phyloP scores from a whole-genome alignment of 306 rosid genomes.

The Aeschynomene evenia region DNA sequence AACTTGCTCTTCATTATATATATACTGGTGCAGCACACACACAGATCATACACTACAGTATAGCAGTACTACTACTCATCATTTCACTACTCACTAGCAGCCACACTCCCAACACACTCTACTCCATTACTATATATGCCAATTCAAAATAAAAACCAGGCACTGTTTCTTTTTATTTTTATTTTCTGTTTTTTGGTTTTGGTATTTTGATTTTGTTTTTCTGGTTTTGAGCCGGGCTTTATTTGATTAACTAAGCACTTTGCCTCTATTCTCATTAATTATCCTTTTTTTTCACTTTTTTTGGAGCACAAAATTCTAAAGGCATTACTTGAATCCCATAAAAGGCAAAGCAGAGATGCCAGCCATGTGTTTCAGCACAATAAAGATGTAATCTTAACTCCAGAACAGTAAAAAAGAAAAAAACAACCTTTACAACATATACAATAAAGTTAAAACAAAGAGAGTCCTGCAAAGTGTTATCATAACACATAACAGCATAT shows the following conservation, averaged over 20 bases:
- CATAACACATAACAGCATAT: slow-evolving; percentile 2
- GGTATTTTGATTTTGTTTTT: background rate
- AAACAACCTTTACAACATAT: background rate
- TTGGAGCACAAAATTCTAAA: slow-evolving; percentile 40
- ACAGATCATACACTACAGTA: no score
- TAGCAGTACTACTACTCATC: slow-evolving; percentile 2
- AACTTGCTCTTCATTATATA: background rate
- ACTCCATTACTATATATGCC: slow-evolving; percentile 17
- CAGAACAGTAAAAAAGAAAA: slow-evolving; percentile 55
- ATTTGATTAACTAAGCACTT: background rate
- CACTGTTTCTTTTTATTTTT: background rate
- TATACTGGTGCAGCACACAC: slow-evolving; percentile 20
- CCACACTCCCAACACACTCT: slow-evolving; percentile 6
- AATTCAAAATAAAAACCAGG: slow-evolving; percentile 18
- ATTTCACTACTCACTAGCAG: background rate
- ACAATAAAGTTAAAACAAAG: background rate
- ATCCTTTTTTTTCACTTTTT: slow-evolving; percentile 34
- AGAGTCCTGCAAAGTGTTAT: slow-evolving; percentile 1
- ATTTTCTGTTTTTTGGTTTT: background rate
- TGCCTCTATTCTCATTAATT: slow-evolving; percentile 19
- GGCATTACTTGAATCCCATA: slow-evolving; percentile 47
- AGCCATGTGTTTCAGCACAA: slow-evolving; percentile 66
- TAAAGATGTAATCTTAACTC: slow-evolving; percentile 47
- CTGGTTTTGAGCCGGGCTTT: slow-evolving; percentile 21
- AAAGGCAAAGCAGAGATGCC: slow-evolving; percentile 52